Evolutionary conservation across 2,329 filamentous ascomycete genomes (phyloP).

Genomic region (Periconia sp.): DNA sequence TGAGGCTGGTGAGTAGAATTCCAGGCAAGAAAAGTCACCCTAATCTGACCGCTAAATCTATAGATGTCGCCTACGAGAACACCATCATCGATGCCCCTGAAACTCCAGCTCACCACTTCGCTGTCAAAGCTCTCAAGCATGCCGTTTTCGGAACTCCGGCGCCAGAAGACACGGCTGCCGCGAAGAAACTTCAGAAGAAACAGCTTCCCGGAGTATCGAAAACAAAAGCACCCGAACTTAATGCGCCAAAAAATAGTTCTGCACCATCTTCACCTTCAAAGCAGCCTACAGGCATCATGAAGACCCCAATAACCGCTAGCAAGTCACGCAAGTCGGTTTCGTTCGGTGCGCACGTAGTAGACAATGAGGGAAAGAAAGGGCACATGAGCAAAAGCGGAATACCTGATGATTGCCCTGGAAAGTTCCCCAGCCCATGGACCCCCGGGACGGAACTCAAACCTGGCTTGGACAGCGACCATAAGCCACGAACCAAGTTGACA

Average conservation of each 20-base stretch:
- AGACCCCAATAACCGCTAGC: conserved; percentile 61
- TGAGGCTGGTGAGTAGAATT: conserved; percentile 29
- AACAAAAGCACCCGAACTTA: conserved; percentile 18
- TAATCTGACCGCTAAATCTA: conserved; percentile 12
- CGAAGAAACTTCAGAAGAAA: conserved; percentile 28
- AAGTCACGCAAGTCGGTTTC: conserved; percentile 63
- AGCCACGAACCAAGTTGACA: conserved; percentile 47
- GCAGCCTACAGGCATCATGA: conserved; percentile 60
- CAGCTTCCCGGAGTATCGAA: conserved; percentile 22
- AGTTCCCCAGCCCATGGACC: conserved; percentile 56
- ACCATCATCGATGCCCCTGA: conserved; percentile 59
- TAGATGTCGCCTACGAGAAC: conserved; percentile 40
- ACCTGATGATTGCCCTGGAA: conserved; percentile 50
- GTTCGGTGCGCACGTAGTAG: conserved; percentile 59
- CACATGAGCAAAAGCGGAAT: conserved; percentile 50
- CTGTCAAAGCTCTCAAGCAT: conserved; percentile 67
- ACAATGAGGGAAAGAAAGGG: conserved; percentile 56
- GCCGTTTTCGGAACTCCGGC: conserved; percentile 66
- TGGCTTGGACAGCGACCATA: conserved; percentile 30
- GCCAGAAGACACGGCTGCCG: conserved; percentile 45
- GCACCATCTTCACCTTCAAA: conserved; percentile 55
- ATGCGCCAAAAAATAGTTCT: conserved; percentile 22
- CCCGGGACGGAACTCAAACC: conserved; percentile 40
- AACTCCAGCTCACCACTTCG: conserved; percentile 68
- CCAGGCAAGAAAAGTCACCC: background rate